phyloP scores from a whole-genome alignment of 164 flowering plant species.

The Cinnamomum micranthum region DNA sequence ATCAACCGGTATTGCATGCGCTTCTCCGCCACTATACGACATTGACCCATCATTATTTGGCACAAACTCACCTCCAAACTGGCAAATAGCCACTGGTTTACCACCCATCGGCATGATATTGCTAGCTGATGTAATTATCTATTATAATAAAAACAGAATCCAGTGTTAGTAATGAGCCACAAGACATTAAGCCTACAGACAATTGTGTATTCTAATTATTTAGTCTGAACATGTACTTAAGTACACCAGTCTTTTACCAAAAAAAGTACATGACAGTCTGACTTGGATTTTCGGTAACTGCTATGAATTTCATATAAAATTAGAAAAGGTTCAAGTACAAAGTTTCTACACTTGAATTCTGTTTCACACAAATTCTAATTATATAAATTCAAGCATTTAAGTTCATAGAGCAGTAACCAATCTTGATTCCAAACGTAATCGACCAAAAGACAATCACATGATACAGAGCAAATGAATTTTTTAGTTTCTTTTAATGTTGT shows the following conservation, averaged over 20 bases:
- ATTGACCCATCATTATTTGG: slow-evolving; percentile 57
- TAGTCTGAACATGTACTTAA: not conserved
- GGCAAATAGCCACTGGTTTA: slow-evolving; percentile 19
- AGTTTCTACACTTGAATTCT: not conserved
- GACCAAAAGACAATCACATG: not conserved
- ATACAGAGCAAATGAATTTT: too few species aligned
- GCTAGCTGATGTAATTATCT: not conserved
- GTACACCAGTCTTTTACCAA: not conserved
- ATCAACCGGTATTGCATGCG: slow-evolving; percentile 60
- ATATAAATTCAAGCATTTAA: not conserved
- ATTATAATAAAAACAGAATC: too few species aligned
- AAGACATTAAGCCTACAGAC: not conserved
- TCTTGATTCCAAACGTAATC: not conserved
- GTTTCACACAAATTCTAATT: not conserved
- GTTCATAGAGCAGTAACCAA: not conserved
- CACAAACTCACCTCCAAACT: slow-evolving; percentile 65
- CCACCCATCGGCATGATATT: not conserved
- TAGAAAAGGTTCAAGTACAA: not conserved
- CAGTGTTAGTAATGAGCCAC: not conserved
- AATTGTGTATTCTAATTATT: too few species aligned
- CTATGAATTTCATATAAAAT: too few species aligned
- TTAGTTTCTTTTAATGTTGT: too few species aligned
- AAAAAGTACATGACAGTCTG: not conserved
- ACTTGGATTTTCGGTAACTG: too few species aligned
- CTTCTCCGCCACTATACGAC: slow-evolving; percentile 72